phyloP scores from a whole-genome alignment of 2,329 filamentous ascomycete species.

The Diaporthe citri region DNA sequence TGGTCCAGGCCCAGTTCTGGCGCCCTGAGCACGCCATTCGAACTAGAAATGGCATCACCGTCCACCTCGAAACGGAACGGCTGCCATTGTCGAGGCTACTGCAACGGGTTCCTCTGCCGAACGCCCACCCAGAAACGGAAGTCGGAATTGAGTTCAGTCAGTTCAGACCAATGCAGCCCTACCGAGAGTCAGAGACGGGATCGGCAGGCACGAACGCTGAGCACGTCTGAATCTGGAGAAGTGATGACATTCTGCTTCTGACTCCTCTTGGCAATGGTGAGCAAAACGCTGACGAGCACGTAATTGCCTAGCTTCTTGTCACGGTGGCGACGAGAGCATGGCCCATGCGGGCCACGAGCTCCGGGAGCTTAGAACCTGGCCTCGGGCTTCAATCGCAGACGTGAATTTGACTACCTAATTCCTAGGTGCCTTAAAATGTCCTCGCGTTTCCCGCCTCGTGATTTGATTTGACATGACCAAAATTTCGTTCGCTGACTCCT shows the following conservation, averaged over 20 bases:
- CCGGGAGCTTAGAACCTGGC: not conserved
- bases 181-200: slow-evolving; percentile 16
- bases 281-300: not conserved
- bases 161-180: slow-evolving; percentile 35
- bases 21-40: slow-evolving; percentile 27
- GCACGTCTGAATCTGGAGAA: slow-evolving; percentile 33
- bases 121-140: slow-evolving; percentile 8
- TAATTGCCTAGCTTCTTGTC: not conserved
- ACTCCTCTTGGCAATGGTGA: slow-evolving; percentile 16
- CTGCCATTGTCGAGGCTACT: not conserved
- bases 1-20: too few relatives aligned
- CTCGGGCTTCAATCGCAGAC: not conserved
- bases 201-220: slow-evolving; percentile 29
- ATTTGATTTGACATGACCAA: not conserved
- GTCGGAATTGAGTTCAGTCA: slow-evolving; percentile 6
- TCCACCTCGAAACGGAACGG: not conserved
- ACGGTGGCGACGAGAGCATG: not conserved
- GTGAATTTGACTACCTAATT: not conserved
- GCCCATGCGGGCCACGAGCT: not conserved
- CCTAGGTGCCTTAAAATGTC: not conserved
- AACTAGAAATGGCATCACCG: slow-evolving; percentile 26
- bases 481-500: slow-evolving; percentile 9
- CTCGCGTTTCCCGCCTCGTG: not conserved
- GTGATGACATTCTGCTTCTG: slow-evolving; percentile 10
- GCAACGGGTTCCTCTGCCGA: not conserved